phyloP scores from a whole-genome alignment of 805 yeast species.

The Priceomyces castillae region DNA sequence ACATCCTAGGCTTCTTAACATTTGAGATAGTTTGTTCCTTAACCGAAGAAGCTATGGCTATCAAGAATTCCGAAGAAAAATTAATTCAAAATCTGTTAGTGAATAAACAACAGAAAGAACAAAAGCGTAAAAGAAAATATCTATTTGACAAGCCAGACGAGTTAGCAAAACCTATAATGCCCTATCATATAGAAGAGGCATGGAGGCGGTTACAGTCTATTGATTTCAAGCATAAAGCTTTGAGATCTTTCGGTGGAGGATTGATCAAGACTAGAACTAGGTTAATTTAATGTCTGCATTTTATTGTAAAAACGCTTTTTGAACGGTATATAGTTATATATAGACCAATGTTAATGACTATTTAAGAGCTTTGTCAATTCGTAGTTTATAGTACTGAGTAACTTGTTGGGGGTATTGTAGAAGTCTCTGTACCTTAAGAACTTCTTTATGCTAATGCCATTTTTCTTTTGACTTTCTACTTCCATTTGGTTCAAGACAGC shows the following conservation, averaged over 20 bases:
- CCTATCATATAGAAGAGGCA: conserved; percentile 84
- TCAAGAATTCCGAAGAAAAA: conserved; percentile 66
- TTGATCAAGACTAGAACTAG: conserved; percentile 51
- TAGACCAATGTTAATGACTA: conserved; percentile 1
- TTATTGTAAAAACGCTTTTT: background rate
- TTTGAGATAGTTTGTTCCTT: conserved; percentile 94
- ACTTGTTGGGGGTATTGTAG: conserved; percentile 16
- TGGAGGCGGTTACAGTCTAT: conserved; percentile 73
- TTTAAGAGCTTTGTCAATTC: background rate
- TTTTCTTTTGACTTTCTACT: conserved; percentile 10
- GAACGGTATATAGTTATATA: background rate
- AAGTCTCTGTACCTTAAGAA: conserved; percentile 37
- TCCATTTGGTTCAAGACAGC: conserved; percentile 22
- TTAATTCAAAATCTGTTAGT: conserved; percentile 35
- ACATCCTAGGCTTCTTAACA: conserved; percentile 90
- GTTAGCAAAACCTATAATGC: conserved; percentile 70
- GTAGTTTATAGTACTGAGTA: conserved; percentile 11
- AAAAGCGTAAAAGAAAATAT: conserved; percentile 45
- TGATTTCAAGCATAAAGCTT: conserved; percentile 57
- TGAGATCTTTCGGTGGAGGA: conserved; percentile 73
- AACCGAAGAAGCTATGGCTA: conserved; percentile 85
- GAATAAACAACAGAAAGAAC: conserved; percentile 30
- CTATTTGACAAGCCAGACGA: conserved; percentile 89
- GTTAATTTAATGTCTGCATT: conserved; percentile 34
- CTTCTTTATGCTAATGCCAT: conserved; percentile 21